Percentiles rank a stretch among this genome's conserved stretches.
Evolutionary conservation across 495 filamentous ascomycete genomes (phyloP).

Genomic region (Margaritispora aquatica): DNA sequence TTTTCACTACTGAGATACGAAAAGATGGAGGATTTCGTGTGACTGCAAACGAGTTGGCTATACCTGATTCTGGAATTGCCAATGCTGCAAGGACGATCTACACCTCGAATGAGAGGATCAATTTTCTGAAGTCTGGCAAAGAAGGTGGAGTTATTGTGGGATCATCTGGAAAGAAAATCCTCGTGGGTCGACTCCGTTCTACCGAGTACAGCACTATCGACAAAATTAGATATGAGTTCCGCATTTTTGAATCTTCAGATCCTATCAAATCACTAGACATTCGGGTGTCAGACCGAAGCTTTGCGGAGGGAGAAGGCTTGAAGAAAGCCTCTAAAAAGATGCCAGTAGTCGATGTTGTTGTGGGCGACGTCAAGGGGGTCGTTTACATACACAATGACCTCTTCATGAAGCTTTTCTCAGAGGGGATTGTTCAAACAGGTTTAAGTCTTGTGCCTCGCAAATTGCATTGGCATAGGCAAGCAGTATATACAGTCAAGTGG

Average conservation of each 20-base stretch:
- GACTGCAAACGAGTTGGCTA: slow-evolving; percentile 30
- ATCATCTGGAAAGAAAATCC: slow-evolving; percentile 30
- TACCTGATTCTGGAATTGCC: slow-evolving; percentile 19
- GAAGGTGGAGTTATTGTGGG: slow-evolving; percentile 31
- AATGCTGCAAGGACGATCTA: slow-evolving; percentile 23
- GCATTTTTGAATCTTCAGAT: slow-evolving; percentile 44
- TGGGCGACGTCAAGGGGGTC: slow-evolving; percentile 68
- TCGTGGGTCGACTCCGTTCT: slow-evolving; percentile 31
- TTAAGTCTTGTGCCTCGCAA: slow-evolving; percentile 30
- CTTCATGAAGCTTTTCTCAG: slow-evolving; percentile 42
- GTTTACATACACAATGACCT: slow-evolving; percentile 76
- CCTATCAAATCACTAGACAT: slow-evolving; percentile 53
- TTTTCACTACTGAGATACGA: slow-evolving; percentile 33
- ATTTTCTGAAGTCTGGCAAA: slow-evolving; percentile 21
- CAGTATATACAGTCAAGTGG: slow-evolving; percentile 77
- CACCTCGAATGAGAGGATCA: slow-evolving; percentile 19
- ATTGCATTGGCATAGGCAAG: slow-evolving; percentile 87
- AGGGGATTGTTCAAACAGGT: slow-evolving; percentile 14
- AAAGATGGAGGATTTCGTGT: slow-evolving; percentile 33
- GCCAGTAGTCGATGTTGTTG: slow-evolving; percentile 55
- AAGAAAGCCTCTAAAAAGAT: slow-evolving; percentile 21
- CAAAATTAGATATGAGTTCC: slow-evolving; percentile 41
- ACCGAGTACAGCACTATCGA: slow-evolving; percentile 25
- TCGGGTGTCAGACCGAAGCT: slow-evolving; percentile 25
- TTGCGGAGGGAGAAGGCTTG: slow-evolving; percentile 26